Evolutionary conservation across 1,139 yeast species (phyloP), one percentile per base, ranked within the genome.

Genomic region (Lodderomyces metapsilosis): DNA sequence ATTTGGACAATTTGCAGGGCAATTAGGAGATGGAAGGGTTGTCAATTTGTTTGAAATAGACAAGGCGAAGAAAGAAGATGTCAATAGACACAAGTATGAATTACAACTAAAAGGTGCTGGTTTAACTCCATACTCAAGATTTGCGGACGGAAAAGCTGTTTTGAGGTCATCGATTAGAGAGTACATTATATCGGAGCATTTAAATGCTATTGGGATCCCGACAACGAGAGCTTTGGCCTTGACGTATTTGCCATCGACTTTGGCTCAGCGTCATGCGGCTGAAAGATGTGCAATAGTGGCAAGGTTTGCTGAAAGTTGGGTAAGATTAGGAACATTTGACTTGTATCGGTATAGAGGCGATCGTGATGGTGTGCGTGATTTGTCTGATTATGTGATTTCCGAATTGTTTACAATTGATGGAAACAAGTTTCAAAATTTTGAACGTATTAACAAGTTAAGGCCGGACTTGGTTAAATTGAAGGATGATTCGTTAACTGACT

Each of bases 61-160:
- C 5, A 68, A 68, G 48, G 37, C 49, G 3, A 23, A 25, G 10
- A 72, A 69, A 40, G 53, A 38, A 3, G 54, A 49, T 38, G 36
- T 41, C 2, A 62, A 70, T 46, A 50, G 76, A 18, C 44, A 43
- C 1, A 59, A 58, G 34, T 83, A 75, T 52, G 95, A 87, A 52
- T 47, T 91, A 3, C 98, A 92, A 62, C 63, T 91, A 47, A 92
- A 91, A 62, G 98, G 98, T 0, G 82, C 94, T 1, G 98, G 98
- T 0, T 67, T 78, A 55, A 91, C 98, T 0, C 97, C 98, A 1
- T 92, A 74, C 59, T 86, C 96, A 0, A 72, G 98, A 44, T 91
- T 91, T 71, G 98, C 97, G 0, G 98, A 92, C 62, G 98, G 98
- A 2, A 89, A 88, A 55, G 98, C 98, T 0, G 95, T 89, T 2